Evolutionary conservation across 441 rosid genomes (phyloP), one percentile per base, ranked within the genome.

Genomic region (Populus hybrid): DNA sequence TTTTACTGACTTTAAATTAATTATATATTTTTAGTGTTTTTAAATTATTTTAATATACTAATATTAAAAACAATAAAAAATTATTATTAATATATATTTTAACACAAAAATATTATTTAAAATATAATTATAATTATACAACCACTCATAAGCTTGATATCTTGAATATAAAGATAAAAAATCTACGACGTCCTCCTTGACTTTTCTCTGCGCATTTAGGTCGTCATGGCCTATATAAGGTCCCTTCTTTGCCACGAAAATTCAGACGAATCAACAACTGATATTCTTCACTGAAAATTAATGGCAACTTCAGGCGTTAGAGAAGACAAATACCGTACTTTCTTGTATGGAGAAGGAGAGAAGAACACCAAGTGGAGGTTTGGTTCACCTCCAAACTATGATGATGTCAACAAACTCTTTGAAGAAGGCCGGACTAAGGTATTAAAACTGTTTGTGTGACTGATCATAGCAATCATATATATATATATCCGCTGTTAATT

Each of bases 341-440:
- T 64, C 81, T 68, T 90, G 66, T 10, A 72, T 5, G 94, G 82
- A 69, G 90, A 88, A 68, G 91, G 76, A 63, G 94, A 85, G 77
- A 86, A 84, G 78, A 83, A 82, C 77, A 86, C 92, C 70, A 70
- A 76, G 21, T 90, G 91, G 89, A 84, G 85, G 69, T 79, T 70
- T 61, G 91, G 91, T 20, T 76, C 72, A 38, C 85, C 88, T 66
- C 90, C 91, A 14, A 88, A 85, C 76, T 90, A 87, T 35, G 91
- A 88, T 54, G 67, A 6, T 16, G 89, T 88, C 75, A 75, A 88
- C 83, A 87, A 86, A 71, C 90, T 88, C 76, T 89, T 90, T 61
- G 87, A 87, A 69, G 85, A 89, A 80, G 91, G 91, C 80, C 71
- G 87, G 71, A 89, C 94, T 40, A 83, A 83, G 92, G 87, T 86